phyloP scores from a whole-genome alignment of 2,329 filamentous ascomycete genomes.

The Seiridium unicorne region DNA sequence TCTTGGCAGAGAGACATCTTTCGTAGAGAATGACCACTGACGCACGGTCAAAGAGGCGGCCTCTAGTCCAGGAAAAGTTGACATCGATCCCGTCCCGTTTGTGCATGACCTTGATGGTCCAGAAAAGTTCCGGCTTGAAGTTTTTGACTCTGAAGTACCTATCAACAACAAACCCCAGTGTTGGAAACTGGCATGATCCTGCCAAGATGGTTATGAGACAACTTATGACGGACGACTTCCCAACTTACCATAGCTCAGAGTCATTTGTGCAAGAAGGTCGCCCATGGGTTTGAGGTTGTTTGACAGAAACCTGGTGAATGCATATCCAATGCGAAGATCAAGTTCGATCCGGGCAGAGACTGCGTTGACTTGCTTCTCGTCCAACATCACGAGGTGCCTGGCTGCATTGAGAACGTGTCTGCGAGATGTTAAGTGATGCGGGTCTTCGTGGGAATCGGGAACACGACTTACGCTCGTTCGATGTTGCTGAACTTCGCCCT shows the following conservation, averaged over 20 bases:
- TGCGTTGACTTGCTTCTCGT: constrained; percentile 83
- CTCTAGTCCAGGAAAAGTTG: constrained; percentile 79
- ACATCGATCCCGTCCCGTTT: constrained; percentile 75
- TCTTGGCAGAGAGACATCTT: constrained; percentile 73
- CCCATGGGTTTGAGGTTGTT: constrained; percentile 73
- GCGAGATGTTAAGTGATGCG: neutral
- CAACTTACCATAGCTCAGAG: constrained; percentile 76
- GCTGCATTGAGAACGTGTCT: constrained; percentile 88
- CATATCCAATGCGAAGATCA: constrained; percentile 86
- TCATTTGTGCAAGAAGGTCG: constrained; percentile 59
- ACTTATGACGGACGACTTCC: constrained; percentile 9
- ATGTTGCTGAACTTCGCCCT: constrained; percentile 95
- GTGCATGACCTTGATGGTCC: constrained; percentile 85
- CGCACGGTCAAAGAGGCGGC: constrained; percentile 84
- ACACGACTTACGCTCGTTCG: constrained; percentile 69
- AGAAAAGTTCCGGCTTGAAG: constrained; percentile 90
- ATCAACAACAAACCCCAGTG: constrained; percentile 94
- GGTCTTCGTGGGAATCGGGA: too few species aligned
- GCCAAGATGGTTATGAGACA: constrained; percentile 13
- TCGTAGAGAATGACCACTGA: constrained; percentile 81
- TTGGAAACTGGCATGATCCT: constrained; percentile 96
- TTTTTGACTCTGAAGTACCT: constrained; percentile 92
- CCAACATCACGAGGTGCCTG: constrained; percentile 70
- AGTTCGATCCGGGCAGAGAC: constrained; percentile 88
- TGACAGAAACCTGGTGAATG: constrained; percentile 87